Evolutionary conservation across 306 rosid genomes (phyloP).

Genomic region (Cucurbita maxima): DNA sequence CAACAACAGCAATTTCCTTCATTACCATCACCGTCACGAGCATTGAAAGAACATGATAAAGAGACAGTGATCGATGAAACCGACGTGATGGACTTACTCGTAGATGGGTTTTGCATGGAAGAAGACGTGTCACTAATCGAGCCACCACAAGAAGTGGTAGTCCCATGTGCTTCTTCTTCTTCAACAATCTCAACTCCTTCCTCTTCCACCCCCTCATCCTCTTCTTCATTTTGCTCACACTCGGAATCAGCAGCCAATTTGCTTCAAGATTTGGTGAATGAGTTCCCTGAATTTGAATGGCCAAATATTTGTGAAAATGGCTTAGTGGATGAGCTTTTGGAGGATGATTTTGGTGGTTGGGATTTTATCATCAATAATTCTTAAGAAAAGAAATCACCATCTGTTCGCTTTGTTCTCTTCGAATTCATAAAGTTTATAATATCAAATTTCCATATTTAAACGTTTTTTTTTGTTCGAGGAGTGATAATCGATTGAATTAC

Average conservation of each 20-base stretch:
- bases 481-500: no score
- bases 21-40: neutral
- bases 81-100: neutral
- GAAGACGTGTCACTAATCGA: conserved; percentile 1
- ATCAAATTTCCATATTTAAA: no score
- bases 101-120: neutral
- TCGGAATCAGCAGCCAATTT: neutral
- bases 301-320: neutral
- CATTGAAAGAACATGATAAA: neutral
- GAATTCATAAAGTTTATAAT: neutral
- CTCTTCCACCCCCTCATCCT: neutral
- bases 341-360: conserved; percentile 1
- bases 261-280: neutral
- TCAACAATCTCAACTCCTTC: neutral
- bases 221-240: neutral
- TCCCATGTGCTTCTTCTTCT: neutral
- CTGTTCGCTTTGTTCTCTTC: neutral
- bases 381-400: neutral
- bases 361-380: neutral
- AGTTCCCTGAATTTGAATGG: conserved; percentile 7
- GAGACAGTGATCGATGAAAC: neutral
- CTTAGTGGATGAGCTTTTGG: neutral
- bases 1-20: neutral
- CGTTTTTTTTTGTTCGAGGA: no score
- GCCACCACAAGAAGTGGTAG: neutral